Base-by-base conservation (phyloP, 202 grass and related monocot genomes). In the Digitaria exilis region DNA sequence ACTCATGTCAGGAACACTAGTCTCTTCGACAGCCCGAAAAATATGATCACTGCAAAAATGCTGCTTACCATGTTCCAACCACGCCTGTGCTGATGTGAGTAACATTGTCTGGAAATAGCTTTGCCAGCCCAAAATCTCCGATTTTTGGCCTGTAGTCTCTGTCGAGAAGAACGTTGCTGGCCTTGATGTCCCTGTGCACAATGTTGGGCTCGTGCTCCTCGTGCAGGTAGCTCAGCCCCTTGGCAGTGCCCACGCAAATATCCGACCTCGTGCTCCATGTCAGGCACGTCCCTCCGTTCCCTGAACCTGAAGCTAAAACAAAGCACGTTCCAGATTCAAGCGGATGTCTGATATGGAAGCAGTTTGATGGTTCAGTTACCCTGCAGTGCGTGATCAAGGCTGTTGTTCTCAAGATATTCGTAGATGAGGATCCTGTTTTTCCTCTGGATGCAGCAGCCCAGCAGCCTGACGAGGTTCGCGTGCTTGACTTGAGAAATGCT, bases 141-240 rank as follows among this genome's bases (percentile, higher is more conserved):
- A 94, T 94, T 34, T 94, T 91, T 0, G 92, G 89, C 43, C 17
- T 30, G 62, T 79, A 87, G 64, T 87, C 71, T 65, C 84, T 49
- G 65, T 85, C 86, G 5, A 94, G 91, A 48, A 94, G 88, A 58
- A 94, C 56, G 25, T 94, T 93, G 67, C 87, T 90, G 19, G 88
- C 88, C 56, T 94, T 91, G 58, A 94, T 89, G 73, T 94, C 86
- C 44, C 92, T 81, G 71, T 94, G 92, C 34, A 94, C 92, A 13
- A 91, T 87, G 56, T 19, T 82, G 1, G 86, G 92, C 80, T 89
- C 72, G 83, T 84, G 86, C 66, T 91, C 89, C 30, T 94, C 87
- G 58, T 94, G 92, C 48, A 94, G 88, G 54, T 84, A 95, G 25
- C 46, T 85, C 83, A 92, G 85, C 13, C 92, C 90, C 54, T 44